These are phyloP conservation scores for Cymbidium sinense DNA, from an alignment of 106 monocot genomes.

Conservation along the genomic window DNA sequence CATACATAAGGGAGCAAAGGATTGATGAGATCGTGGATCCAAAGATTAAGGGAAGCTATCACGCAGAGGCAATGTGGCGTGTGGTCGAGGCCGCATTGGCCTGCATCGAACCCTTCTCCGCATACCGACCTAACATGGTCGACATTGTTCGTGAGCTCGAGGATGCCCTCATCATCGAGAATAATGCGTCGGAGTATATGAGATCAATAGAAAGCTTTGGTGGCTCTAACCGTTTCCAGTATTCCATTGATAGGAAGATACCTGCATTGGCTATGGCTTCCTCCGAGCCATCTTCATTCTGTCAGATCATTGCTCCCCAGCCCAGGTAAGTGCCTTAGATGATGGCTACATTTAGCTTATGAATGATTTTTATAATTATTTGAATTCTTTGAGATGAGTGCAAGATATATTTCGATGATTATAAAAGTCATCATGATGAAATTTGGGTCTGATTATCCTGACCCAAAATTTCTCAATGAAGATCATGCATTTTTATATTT, in stretches of 20 bases:
- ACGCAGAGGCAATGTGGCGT: constrained; percentile 60
- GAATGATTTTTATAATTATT: too few species aligned
- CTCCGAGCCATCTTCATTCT: constrained; percentile 8
- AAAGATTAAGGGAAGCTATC: constrained; percentile 35
- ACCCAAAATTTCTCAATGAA: too few species aligned
- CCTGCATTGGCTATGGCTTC: constrained; percentile 5
- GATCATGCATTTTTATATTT: background rate
- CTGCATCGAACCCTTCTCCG: constrained; percentile 38
- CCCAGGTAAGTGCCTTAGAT: constrained; percentile 13
- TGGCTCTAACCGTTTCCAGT: constrained; percentile 40
- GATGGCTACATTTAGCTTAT: too few species aligned
- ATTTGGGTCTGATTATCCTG: too few species aligned
- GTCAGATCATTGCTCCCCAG: constrained; percentile 16
- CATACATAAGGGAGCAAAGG: constrained; percentile 42
- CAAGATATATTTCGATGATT: too few species aligned
- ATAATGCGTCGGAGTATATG: constrained; percentile 68
- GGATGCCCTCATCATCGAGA: constrained; percentile 57
- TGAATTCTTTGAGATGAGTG: too few species aligned
- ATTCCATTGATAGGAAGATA: constrained; percentile 19
- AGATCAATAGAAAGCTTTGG: constrained; percentile 47
- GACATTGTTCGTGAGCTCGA: constrained; percentile 56
- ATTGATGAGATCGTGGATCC: constrained; percentile 62
- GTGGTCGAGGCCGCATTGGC: constrained; percentile 38
- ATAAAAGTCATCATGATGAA: too few species aligned
- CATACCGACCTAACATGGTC: constrained; percentile 39